A percentile compares a stretch with the other conserved stretches of the same genome.
Conservation (phyloP, 495 filamentous ascomycete genomes). For the Evansstolkia leycettana region DNA sequence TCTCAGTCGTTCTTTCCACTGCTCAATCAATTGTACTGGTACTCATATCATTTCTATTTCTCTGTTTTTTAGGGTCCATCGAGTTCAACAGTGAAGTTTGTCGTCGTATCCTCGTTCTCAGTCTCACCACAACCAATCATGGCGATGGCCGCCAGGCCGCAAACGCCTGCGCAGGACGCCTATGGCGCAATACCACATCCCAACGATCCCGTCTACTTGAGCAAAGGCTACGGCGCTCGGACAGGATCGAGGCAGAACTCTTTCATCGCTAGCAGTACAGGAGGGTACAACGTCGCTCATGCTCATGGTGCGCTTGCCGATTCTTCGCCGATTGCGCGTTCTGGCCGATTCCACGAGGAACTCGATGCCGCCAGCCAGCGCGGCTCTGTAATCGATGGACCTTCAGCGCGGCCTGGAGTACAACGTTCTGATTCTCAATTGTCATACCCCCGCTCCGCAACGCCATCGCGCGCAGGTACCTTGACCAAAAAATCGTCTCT, state of each 20-base stretch:
- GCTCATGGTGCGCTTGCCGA: conserved; percentile 26
- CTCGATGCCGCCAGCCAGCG: conserved; percentile 56
- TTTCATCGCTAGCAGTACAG: conserved; percentile 21
- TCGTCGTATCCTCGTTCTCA: too few species aligned
- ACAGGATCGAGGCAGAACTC: conserved; percentile 28
- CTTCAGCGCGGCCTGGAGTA: conserved; percentile 25
- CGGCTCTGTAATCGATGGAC: conserved; percentile 44
- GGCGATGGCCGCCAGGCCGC: conserved; percentile 31
- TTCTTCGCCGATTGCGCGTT: conserved; percentile 30
- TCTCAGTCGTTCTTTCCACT: too few species aligned
- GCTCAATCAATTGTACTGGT: too few species aligned
- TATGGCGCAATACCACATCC: conserved; percentile 20
- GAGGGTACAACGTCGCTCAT: conserved; percentile 24
- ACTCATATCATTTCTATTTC: too few species aligned
- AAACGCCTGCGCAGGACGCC: conserved; percentile 31
- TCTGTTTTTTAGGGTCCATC: too few species aligned
- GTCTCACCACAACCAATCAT: conserved; percentile 12
- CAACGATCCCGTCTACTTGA: conserved; percentile 16
- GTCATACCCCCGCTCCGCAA: conserved; percentile 35
- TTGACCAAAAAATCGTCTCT: conserved; percentile 79
- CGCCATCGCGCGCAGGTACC: conserved; percentile 60
- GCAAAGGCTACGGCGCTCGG: conserved; percentile 17
- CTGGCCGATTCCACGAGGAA: conserved; percentile 54
- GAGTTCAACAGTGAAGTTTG: too few species aligned
- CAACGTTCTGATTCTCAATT: conserved; percentile 42